phyloP scores from a whole-genome alignment of 805 yeast species.

The Candida quercuum region DNA sequence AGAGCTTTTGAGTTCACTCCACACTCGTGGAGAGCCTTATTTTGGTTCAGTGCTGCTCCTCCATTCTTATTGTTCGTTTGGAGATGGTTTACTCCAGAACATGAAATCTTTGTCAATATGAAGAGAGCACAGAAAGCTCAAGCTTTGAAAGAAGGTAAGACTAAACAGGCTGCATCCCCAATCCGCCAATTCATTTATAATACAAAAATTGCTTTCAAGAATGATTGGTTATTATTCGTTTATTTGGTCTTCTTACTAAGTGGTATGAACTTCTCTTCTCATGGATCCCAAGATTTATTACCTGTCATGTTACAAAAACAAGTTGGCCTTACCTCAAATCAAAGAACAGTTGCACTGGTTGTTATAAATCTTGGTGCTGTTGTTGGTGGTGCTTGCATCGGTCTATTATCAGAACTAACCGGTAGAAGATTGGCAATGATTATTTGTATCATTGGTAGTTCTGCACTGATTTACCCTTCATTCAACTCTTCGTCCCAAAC shows the following conservation, averaged over 20 bases:
- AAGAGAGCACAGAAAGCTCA: slow-evolving; percentile 19
- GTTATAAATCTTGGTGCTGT: slow-evolving; percentile 67
- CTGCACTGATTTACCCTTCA: slow-evolving; percentile 60
- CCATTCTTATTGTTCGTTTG: slow-evolving; percentile 53
- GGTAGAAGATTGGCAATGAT: slow-evolving; percentile 60
- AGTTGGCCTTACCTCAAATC: slow-evolving; percentile 38
- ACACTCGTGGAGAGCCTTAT: slow-evolving; percentile 64
- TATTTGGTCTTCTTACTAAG: slow-evolving; percentile 60
- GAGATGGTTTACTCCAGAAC: slow-evolving; percentile 57
- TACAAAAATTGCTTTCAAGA: slow-evolving; percentile 33
- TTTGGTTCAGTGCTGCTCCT: slow-evolving; percentile 71
- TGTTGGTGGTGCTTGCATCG: slow-evolving; percentile 56
- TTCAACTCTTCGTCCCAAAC: slow-evolving; percentile 32
- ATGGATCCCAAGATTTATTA: slow-evolving; percentile 70
- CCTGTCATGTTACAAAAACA: slow-evolving; percentile 59
- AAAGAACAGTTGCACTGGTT: slow-evolving; percentile 53
- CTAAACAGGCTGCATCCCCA: slow-evolving; percentile 16
- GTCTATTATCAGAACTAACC: slow-evolving; percentile 48
- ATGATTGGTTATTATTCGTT: slow-evolving; percentile 56
- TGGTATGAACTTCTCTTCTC: slow-evolving; percentile 67
- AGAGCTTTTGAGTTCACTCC: slow-evolving; percentile 50
- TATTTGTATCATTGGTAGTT: slow-evolving; percentile 45
- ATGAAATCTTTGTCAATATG: slow-evolving; percentile 41
- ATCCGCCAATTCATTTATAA: slow-evolving; percentile 18
- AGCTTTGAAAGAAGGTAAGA: slow-evolving; percentile 23